These are phyloP conservation scores for Haplographium delicatum DNA, from an alignment of 495 filamentous ascomycete genomes.

Conservation along the genomic window DNA sequence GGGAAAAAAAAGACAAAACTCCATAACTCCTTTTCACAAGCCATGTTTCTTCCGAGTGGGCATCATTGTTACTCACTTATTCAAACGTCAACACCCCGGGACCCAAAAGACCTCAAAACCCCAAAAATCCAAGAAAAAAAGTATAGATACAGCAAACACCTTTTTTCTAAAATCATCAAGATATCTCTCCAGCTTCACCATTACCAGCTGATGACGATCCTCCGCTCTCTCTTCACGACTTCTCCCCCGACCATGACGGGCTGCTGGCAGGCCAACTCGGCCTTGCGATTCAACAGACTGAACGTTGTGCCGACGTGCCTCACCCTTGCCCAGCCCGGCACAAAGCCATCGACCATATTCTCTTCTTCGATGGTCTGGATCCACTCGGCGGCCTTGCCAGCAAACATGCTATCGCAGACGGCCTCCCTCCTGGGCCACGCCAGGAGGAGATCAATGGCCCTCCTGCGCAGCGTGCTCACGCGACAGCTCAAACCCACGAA, in stretches of 20 bases:
- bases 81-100: no score
- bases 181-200: no score
- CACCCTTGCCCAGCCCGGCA: constrained; percentile 9
- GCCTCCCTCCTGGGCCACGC: constrained; percentile 37
- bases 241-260: neutral
- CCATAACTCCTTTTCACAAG: no score
- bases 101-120: neutral
- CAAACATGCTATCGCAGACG: constrained; percentile 30
- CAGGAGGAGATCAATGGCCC: constrained; percentile 34
- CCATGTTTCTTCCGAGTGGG: no score
- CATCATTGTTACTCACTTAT: no score
- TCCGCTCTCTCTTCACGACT: neutral
- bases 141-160: no score
- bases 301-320: constrained; percentile 5
- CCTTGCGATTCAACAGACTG: constrained; percentile 1
- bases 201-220: constrained; percentile 10
- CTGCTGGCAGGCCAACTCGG: constrained; percentile 4
- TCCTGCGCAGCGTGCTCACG: constrained; percentile 34
- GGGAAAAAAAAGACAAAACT: no score
- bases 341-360: constrained; percentile 1
- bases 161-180: no score
- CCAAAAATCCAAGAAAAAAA: neutral
- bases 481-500: constrained; percentile 35
- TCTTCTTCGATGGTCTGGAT: constrained; percentile 10
- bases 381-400: constrained; percentile 2